These are phyloP conservation scores for Tricholoma bakamatsutake DNA, from an alignment of 768 basidiomycete species.

Conservation along the genomic window DNA sequence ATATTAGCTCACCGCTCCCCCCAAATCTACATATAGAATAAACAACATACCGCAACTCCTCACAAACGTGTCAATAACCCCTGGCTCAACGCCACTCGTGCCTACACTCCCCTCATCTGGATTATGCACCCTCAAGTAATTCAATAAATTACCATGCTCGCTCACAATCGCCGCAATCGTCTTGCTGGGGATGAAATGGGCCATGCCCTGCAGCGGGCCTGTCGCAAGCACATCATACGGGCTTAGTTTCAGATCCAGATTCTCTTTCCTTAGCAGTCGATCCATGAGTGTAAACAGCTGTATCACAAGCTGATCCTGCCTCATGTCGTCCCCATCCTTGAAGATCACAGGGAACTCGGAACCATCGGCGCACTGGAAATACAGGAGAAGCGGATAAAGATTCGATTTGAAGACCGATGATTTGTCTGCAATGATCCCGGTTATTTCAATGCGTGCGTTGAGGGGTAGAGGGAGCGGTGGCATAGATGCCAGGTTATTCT, in stretches of 20 bases:
- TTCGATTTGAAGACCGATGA: slow-evolving; percentile 98
- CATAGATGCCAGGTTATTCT: slow-evolving; percentile 78
- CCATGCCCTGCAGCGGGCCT: slow-evolving; percentile 90
- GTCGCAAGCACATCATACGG: slow-evolving; percentile 94
- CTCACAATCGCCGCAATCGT: slow-evolving; percentile 92
- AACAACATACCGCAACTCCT: slow-evolving; percentile 81
- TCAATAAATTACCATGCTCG: slow-evolving; percentile 83
- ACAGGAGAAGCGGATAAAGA: slow-evolving; percentile 85
- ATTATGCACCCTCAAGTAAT: slow-evolving; percentile 79
- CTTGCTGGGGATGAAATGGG: slow-evolving; percentile 92
- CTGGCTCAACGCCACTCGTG: slow-evolving; percentile 91
- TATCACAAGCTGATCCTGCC: slow-evolving; percentile 96
- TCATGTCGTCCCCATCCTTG: slow-evolving; percentile 98
- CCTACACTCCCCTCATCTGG: slow-evolving; percentile 95
- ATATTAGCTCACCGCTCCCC: slow-evolving; percentile 4
- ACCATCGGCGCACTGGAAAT: slow-evolving; percentile 82
- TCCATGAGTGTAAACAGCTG: slow-evolving; percentile 99
- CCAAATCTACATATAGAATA: neutral
- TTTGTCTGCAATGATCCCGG: slow-evolving; percentile 86
- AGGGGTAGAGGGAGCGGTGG: slow-evolving; percentile 83
- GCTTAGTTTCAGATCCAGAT: slow-evolving; percentile 85
- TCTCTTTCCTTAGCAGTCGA: slow-evolving; percentile 86
- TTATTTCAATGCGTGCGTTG: slow-evolving; percentile 79
- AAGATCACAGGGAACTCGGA: slow-evolving; percentile 93
- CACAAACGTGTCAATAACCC: slow-evolving; percentile 93